Evolutionary conservation across 2,329 filamentous ascomycete genomes (phyloP), one percentile per base, ranked within the genome.

Genomic region (Beauveria rudraprayagi): DNA sequence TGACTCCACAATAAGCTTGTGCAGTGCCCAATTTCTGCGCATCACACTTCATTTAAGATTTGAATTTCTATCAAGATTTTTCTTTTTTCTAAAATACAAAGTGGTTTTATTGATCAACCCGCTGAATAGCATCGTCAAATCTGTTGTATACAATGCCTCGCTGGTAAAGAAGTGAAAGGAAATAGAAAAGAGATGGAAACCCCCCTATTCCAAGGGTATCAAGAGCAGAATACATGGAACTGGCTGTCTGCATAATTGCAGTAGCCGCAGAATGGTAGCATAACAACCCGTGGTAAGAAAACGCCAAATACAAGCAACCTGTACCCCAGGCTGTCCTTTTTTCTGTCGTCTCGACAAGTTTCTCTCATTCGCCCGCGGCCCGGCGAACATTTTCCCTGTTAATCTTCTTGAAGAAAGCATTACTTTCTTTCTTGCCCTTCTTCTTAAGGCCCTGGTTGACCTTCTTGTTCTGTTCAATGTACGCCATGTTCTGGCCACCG

Each of bases 401-500:
- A 66, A 77, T 73, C 68, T 76, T 76, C 67, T 76, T 76, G 69
- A 77, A 77, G 64, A 76, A 76, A 1, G 71, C 62, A 60, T 69
- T 69, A 64, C 72, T 74, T 59, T 77, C 73, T 64, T 73, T 73
- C 68, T 76, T 76, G 44, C 64, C 66, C 66, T 72, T 73, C 66
- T 74, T 74, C 65, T 72, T 76, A 19, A 74, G 61, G 2, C 69
- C 62, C 54, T 73, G 71, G 69, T 90, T 91, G 65, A 82, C 80
- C 67, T 81, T 86, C 78, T 87, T 88, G 73, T 90, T 91, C 74
- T 90, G 87, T 73, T 93, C 90, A 61, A 91, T 85, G 72, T 93
- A 97, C n/a, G 93, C 92, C 94, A 99, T 97, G 71, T 95, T 91
- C 71, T 96, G 90, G 0, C 92, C 94, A 61, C 94, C 94, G 60